Evolutionary conservation across 768 basidiomycete genomes (phyloP).

Genomic region (Mycena olivaceomarginata): DNA sequence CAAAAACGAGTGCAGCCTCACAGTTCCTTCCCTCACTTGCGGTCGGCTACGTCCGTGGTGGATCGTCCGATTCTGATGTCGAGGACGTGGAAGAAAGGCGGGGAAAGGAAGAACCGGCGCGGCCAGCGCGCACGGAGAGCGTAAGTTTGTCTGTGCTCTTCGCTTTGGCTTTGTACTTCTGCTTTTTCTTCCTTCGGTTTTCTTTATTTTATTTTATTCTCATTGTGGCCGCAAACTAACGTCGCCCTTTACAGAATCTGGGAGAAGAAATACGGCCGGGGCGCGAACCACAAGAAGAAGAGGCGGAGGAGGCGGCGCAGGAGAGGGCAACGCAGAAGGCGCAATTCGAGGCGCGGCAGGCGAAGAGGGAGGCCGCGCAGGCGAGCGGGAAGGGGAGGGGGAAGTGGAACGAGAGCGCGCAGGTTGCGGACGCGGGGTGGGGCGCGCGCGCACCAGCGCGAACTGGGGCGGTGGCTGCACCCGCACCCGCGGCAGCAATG

Average conservation of each 20-base stretch:
- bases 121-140: conserved; percentile 96
- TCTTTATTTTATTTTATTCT: background rate
- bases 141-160: conserved; percentile 71
- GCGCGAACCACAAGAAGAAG: conserved; percentile 93
- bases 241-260: conserved; percentile 83
- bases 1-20: conserved; percentile 55
- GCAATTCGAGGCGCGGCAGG: conserved; percentile 31
- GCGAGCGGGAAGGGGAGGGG: conserved; percentile 37
- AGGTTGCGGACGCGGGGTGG: conserved; percentile 42
- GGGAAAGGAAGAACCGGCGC: conserved; percentile 87
- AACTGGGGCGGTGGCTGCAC: background rate
- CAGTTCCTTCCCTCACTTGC: conserved; percentile 93
- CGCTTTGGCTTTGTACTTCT: conserved; percentile 11
- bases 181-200: background rate
- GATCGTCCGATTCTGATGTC: conserved; percentile 86
- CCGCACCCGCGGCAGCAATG: background rate
- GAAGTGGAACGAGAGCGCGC: conserved; percentile 27
- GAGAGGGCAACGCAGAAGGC: conserved; percentile 45
- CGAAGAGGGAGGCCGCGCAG: conserved; percentile 19
- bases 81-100: conserved; percentile 73
- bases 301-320: conserved; percentile 50
- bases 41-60: conserved; percentile 89
- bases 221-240: background rate
- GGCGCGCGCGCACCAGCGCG: conserved; percentile 9
- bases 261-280: conserved; percentile 96